Conservation (phyloP, 352 stramenopile species). For the Pythium pectinolyticum region DNA sequence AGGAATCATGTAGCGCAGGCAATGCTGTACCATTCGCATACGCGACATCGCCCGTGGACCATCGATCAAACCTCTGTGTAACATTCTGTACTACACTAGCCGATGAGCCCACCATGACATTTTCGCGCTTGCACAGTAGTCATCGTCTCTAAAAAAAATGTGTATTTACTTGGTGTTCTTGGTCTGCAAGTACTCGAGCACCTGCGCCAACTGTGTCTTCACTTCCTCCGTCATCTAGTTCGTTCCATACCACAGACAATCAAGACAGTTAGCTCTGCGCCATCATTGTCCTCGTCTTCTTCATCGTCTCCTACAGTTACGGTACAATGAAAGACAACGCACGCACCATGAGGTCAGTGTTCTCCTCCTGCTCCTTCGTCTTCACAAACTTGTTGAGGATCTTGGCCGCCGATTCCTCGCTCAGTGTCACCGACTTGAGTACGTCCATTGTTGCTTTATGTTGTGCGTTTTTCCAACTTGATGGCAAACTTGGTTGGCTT, state of each 20-base stretch:
- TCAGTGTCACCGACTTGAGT: slow-evolving; percentile 59
- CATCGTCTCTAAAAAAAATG: slow-evolving; percentile 12
- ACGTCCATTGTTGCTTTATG: slow-evolving; percentile 53
- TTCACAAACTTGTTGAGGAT: slow-evolving; percentile 79
- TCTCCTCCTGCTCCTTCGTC: slow-evolving; percentile 61
- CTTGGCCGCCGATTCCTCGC: slow-evolving; percentile 63
- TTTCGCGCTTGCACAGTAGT: neutral
- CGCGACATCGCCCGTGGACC: too few species aligned
- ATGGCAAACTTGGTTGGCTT: slow-evolving; percentile 12
- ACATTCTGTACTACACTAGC: neutral
- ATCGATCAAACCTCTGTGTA: too few species aligned
- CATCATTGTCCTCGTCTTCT: slow-evolving; percentile 71
- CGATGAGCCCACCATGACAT: neutral
- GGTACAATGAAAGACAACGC: neutral
- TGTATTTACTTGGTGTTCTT: slow-evolving; percentile 33
- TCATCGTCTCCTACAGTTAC: slow-evolving; percentile 42
- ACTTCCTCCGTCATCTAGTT: slow-evolving; percentile 82
- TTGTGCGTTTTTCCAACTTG: too few species aligned
- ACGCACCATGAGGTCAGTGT: slow-evolving; percentile 62
- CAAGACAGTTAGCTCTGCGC: slow-evolving; percentile 39
- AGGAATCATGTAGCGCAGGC: too few species aligned
- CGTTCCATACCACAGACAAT: slow-evolving; percentile 4
- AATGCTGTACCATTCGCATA: too few species aligned
- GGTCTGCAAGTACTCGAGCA: slow-evolving; percentile 68
- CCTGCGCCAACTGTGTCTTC: slow-evolving; percentile 71